Base-by-base conservation (phyloP, 208 protist species). In the Trypanosomatidae sp. region DNA sequence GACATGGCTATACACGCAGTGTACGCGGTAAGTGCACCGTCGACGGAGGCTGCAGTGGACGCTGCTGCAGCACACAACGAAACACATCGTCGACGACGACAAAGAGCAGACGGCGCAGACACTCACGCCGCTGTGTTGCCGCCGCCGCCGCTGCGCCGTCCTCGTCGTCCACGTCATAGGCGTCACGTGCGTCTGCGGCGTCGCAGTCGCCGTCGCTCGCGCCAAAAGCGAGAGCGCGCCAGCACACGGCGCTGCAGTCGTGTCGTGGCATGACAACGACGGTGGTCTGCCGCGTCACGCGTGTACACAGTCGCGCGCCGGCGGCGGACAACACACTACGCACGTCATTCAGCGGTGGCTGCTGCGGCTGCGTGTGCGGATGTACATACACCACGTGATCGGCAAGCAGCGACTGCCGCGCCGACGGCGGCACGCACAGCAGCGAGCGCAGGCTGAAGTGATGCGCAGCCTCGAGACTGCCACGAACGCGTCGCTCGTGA, bases 61-160 rank as follows among this genome's bases (percentile, higher is more conserved):
- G 10, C 51, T 87, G 77, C 50, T 73, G 77, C 16, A 87, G 54
- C 1, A 87, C 66, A 20, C 57, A 65, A 42, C 66, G 61, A 49
- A 87, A 87, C 13, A 87, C n/a, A 51, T 83, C 66, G 28, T 77
- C 67, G 7, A 65, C 68, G 25, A 66, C 53, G 10, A 84, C 56
- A 39, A 75, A 58, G 25, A 75, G 35, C 53, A 75, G n/a, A n/a
- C n/a, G n/a, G n/a, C n/a, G n/a, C n/a, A n/a, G n/a, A n/a, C n/a
- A n/a, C n/a, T n/a, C n/a, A n/a, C n/a, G n/a, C n/a, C n/a, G n/a
- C n/a, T n/a, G n/a, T n/a, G n/a, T n/a, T n/a, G n/a, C n/a, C n/a
- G n/a, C n/a, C n/a, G n/a, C n/a, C n/a, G n/a, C n/a, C n/a, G n/a
- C n/a, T n/a, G n/a, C n/a, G n/a, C n/a, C n/a, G n/a, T n/a, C n/a